Conservation (phyloP, 176 grass and related monocot genomes). For the Musa itinerans region DNA sequence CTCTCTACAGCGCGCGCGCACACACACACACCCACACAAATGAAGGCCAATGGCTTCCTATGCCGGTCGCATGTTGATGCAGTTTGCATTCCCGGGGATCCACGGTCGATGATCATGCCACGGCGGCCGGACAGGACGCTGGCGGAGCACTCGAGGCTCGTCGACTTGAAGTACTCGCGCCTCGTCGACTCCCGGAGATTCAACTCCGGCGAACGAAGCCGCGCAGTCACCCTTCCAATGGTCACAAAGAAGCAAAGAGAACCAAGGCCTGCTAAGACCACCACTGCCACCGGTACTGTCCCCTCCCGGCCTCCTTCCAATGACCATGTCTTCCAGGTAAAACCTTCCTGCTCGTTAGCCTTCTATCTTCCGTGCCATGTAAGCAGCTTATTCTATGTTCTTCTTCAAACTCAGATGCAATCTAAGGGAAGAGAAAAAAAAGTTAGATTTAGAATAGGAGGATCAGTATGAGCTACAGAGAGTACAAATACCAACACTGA, state of each 20-base stretch:
- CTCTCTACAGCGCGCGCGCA: neutral
- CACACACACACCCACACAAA: neutral
- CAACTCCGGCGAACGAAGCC: neutral
- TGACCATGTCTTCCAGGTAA: slow-evolving; percentile 9
- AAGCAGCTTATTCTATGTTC: no score
- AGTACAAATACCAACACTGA: no score
- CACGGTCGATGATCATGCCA: neutral
- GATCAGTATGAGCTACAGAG: neutral
- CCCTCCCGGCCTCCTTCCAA: neutral
- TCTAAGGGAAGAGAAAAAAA: neutral
- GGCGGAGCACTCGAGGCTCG: slow-evolving; percentile 30
- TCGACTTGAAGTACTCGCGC: neutral
- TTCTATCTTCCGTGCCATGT: no score
- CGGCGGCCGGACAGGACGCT: neutral
- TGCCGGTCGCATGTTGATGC: neutral
- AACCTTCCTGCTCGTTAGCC: no score
- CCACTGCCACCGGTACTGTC: neutral
- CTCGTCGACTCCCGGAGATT: neutral
- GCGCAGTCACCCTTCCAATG: neutral
- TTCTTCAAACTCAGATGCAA: neutral
- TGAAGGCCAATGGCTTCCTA: slow-evolving; percentile 3
- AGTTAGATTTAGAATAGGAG: neutral
- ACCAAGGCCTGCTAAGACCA: neutral
- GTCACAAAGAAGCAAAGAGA: slow-evolving; percentile 2
- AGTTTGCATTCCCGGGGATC: slow-evolving; percentile 5